Conservation (phyloP, 139 green algal genomes). For the Coccomyxa sp. region DNA sequence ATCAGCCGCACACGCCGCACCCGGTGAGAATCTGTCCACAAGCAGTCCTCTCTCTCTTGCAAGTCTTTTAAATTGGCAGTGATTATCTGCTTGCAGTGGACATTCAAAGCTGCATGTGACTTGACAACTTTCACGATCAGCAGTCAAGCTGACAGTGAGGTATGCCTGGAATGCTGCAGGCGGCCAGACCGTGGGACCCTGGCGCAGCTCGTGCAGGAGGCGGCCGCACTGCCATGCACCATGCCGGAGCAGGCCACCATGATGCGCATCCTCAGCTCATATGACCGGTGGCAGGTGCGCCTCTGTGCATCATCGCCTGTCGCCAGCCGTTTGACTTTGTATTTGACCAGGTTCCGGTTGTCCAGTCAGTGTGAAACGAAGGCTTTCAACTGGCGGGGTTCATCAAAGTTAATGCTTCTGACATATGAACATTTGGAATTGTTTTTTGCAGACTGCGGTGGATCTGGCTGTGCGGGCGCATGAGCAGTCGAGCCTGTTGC, state of each 20-base stretch:
- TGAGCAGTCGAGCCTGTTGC: slow-evolving; percentile 7
- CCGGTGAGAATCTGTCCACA: not conserved
- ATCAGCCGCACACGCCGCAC: not conserved
- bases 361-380: too few relatives aligned
- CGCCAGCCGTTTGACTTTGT: not conserved
- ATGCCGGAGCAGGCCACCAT: slow-evolving; percentile 25
- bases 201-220: slow-evolving; percentile 32
- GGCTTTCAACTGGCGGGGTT: not conserved
- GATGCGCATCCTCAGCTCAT: slow-evolving; percentile 26
- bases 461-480: slow-evolving; percentile 10
- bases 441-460: slow-evolving; percentile 6
- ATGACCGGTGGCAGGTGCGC: slow-evolving; percentile 41
- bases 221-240: slow-evolving; percentile 27
- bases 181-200: slow-evolving; percentile 26
- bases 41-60: not conserved
- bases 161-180: not conserved
- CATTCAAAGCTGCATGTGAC: too few relatives aligned
- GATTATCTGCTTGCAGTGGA: not conserved
- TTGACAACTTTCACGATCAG: too few relatives aligned
- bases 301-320: not conserved
- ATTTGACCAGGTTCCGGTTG: not conserved
- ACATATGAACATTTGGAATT: not conserved
- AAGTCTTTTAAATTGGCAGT: not conserved
- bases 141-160: too few relatives aligned
- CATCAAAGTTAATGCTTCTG: not conserved